Conservation (phyloP, 495 filamentous ascomycete species). For the Chaetomium cochliodes region DNA sequence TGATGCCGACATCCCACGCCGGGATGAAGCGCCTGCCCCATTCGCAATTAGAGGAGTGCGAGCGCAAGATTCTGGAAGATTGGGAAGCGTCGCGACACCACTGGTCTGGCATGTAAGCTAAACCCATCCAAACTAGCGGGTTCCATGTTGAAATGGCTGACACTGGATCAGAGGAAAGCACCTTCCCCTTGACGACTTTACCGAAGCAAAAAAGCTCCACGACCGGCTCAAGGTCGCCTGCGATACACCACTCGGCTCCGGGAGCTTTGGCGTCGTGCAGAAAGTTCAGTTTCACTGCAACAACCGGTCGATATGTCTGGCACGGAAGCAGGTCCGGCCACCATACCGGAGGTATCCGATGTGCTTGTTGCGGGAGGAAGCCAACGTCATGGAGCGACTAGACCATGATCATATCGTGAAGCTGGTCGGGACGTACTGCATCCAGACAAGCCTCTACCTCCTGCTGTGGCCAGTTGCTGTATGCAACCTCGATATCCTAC, state of each 20-base stretch:
- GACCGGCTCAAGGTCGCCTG: slow-evolving; percentile 29
- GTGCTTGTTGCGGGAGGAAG: slow-evolving; percentile 41
- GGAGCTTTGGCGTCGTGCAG: slow-evolving; percentile 40
- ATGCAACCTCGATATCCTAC: slow-evolving; percentile 42
- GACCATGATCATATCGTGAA: slow-evolving; percentile 45
- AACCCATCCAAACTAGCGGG: not conserved
- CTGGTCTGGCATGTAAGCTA: slow-evolving; percentile 40
- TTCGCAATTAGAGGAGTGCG: slow-evolving; percentile 33
- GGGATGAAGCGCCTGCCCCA: slow-evolving; percentile 34
- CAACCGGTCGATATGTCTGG: slow-evolving; percentile 37
- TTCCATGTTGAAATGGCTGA: slow-evolving; percentile 5
- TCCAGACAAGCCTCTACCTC: slow-evolving; percentile 37
- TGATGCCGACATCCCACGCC: slow-evolving; percentile 34
- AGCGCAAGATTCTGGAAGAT: slow-evolving; percentile 35
- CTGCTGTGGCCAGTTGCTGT: slow-evolving; percentile 46
- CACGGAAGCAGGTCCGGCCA: slow-evolving; percentile 34
- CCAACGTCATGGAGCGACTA: slow-evolving; percentile 45
- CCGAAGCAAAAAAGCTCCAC: slow-evolving; percentile 39
- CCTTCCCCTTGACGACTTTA: slow-evolving; percentile 30
- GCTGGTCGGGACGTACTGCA: slow-evolving; percentile 45
- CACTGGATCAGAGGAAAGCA: slow-evolving; percentile 34
- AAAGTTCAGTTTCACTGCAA: slow-evolving; percentile 35
- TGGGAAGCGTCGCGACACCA: slow-evolving; percentile 35
- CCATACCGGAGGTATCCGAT: slow-evolving; percentile 29
- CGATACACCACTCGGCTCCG: slow-evolving; percentile 33